Evolutionary conservation across 768 basidiomycete species (phyloP).

Genomic region (Hydnum rufescens): DNA sequence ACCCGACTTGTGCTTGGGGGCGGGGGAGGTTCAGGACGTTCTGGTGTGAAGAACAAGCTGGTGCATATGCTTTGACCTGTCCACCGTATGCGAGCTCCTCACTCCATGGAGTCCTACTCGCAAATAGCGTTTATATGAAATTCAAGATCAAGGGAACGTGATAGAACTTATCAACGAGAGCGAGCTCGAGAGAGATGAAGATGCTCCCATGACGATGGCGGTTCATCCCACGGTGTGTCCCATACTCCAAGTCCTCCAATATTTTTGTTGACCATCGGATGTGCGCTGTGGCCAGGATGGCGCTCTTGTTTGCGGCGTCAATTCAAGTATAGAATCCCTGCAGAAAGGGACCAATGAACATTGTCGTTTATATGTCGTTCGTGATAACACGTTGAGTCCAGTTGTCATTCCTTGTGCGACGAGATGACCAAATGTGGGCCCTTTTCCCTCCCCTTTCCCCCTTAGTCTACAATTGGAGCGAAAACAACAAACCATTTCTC

Average conservation of each 20-base stretch:
- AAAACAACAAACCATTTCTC: slow-evolving; percentile 40
- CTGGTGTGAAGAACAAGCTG: slow-evolving; percentile 87
- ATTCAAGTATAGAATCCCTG: slow-evolving; percentile 46
- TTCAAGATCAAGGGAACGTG: slow-evolving; percentile 28
- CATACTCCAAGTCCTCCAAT: neutral
- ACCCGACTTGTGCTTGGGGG: slow-evolving; percentile 54
- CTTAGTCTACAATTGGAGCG: slow-evolving; percentile 33
- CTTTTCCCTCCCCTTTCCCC: neutral
- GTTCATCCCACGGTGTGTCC: slow-evolving; percentile 35
- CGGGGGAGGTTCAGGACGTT: slow-evolving; percentile 73
- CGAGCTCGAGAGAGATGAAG: slow-evolving; percentile 62
- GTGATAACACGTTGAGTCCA: slow-evolving; percentile 32
- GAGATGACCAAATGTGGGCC: neutral
- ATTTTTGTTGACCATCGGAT: too few relatives aligned
- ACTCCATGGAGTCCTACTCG: neutral
- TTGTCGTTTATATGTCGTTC: slow-evolving; percentile 48
- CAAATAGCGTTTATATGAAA: slow-evolving; percentile 44
- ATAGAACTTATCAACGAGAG: slow-evolving; percentile 44
- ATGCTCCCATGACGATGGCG: slow-evolving; percentile 94
- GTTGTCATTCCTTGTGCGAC: neutral
- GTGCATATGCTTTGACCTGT: neutral
- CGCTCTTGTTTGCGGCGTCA: slow-evolving; percentile 67
- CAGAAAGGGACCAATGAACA: slow-evolving; percentile 60
- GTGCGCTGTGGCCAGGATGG: slow-evolving; percentile 14
- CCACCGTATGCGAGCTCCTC: neutral